phyloP scores from a whole-genome alignment of 2,329 filamentous ascomycete species.

The Aspergillus texensis region DNA sequence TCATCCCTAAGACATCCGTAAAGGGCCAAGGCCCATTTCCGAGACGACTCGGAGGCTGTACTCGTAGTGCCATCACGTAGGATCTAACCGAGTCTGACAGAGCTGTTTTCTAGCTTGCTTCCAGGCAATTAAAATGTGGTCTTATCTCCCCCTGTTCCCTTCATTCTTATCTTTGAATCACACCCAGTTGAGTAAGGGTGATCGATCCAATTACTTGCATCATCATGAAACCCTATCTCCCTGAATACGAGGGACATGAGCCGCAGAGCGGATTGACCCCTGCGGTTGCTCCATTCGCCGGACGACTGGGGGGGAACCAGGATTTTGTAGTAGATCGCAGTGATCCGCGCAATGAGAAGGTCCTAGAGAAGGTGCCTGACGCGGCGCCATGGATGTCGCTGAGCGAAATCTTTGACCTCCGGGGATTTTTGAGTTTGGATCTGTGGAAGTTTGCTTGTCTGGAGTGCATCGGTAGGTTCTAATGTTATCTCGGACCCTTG shows the following conservation, averaged over 20 bases:
- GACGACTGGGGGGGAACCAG: constrained; percentile 42
- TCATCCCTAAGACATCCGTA: neutral
- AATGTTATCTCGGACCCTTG: neutral
- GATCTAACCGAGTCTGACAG: neutral
- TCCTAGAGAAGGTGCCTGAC: constrained; percentile 41
- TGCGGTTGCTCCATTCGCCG: constrained; percentile 34
- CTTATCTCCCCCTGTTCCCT: neutral
- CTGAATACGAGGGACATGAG: constrained; percentile 16
- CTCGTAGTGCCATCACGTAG: neutral
- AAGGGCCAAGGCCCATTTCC: neutral
- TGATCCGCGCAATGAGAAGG: constrained; percentile 30
- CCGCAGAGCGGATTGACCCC: constrained; percentile 12
- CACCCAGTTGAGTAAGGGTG: neutral
- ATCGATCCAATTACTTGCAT: neutral
- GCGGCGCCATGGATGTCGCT: constrained; percentile 46
- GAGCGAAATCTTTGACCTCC: constrained; percentile 37
- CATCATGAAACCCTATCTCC: constrained; percentile 13
- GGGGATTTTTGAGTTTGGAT: constrained; percentile 35
- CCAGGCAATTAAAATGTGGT: neutral
- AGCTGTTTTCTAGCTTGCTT: neutral
- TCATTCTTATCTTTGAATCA: neutral
- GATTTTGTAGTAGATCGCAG: constrained; percentile 34
- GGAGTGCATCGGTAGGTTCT: constrained; percentile 40
- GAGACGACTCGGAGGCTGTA: neutral
- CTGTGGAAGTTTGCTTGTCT: constrained; percentile 48